A percentile compares a stretch with the other conserved stretches of the same genome.
phyloP scores from a whole-genome alignment of 73 alveolate genomes.

The Tetrahymena malaccensis region DNA sequence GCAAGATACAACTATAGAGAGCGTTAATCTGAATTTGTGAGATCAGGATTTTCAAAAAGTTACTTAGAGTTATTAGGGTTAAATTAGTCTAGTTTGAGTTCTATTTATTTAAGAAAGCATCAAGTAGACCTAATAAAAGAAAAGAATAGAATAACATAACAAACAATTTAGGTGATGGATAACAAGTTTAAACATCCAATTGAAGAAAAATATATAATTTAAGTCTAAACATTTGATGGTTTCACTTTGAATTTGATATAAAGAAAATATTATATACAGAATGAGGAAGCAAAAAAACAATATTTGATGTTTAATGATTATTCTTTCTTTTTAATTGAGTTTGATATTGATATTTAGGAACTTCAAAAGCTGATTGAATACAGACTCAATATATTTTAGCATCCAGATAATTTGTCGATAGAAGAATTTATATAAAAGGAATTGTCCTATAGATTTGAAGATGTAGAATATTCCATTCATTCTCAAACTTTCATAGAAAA shows the following conservation, averaged over 20 bases:
- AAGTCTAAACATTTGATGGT: not conserved
- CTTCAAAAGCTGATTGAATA: not conserved
- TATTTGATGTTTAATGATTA: not conserved
- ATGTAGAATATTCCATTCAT: not conserved
- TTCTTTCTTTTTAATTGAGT: not conserved
- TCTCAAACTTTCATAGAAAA: not conserved
- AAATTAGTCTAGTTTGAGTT: not conserved
- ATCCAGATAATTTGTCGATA: not conserved
- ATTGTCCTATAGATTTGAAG: not conserved
- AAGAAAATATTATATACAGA: not conserved
- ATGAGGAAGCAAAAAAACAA: not conserved
- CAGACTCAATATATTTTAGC: not conserved
- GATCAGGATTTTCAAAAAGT: not conserved
- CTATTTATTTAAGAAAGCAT: not conserved
- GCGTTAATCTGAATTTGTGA: not conserved
- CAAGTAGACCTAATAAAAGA: not conserved
- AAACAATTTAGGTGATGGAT: not conserved
- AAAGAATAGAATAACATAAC: not conserved
- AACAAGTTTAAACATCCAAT: not conserved
- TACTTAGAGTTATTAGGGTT: not conserved
- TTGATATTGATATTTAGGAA: not conserved
- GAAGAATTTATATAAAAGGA: not conserved
- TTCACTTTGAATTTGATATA: not conserved
- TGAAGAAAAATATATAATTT: not conserved
- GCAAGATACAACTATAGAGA: not conserved